Base-by-base conservation (phyloP, 2,329 filamentous ascomycete species). In the Xylaria sp. region DNA sequence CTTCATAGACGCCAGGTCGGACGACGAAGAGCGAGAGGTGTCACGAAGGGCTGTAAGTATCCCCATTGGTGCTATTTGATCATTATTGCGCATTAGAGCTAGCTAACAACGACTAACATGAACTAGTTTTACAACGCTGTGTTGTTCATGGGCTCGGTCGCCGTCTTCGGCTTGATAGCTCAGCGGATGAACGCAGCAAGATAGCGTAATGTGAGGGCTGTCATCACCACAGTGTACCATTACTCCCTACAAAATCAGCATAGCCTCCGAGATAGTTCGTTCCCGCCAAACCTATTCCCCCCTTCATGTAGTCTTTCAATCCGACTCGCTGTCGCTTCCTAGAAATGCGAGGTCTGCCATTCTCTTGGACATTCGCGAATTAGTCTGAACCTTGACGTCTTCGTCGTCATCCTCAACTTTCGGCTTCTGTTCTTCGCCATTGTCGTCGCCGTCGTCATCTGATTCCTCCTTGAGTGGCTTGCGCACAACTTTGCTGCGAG, bases 81-180 rank as follows among this genome's bases (percentile, higher is more conserved):
- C 31, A 4, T 53, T 35, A 63, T 57, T 33, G 27, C 17, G 21
- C n/a, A 43, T 58, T 43, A 40, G 33, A 33, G 21, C 27, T 15
- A 53, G 54, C 15, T 40, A 33, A 15, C 29, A n/a, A 10, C 60
- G 44, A 58, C 64, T 62, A 47, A 62, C 49, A 61, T 31, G 58
- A 7, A n/a, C 7, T 71, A 97, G 95, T 99, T 99, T 76, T 99
- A 99, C 79, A 98, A 99, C 72, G 87, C 96, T 0, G 93, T 97
- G 1, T 82, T 98, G 2, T 99, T 98, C 80, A 94, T 99, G 83
- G 95, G 93, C 23, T 97, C 95, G 0, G 91, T 99, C 23, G 93
- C 94, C 7, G 87, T 97, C 62, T 97, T 98, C 80, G 96, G 94
- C 75, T 80, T 99, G 62, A 88, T 95, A 63, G 95, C 94, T 27